These are phyloP conservation scores for Endothia cerciana DNA, from an alignment of 2,329 filamentous ascomycete species.

Conservation along the genomic window DNA sequence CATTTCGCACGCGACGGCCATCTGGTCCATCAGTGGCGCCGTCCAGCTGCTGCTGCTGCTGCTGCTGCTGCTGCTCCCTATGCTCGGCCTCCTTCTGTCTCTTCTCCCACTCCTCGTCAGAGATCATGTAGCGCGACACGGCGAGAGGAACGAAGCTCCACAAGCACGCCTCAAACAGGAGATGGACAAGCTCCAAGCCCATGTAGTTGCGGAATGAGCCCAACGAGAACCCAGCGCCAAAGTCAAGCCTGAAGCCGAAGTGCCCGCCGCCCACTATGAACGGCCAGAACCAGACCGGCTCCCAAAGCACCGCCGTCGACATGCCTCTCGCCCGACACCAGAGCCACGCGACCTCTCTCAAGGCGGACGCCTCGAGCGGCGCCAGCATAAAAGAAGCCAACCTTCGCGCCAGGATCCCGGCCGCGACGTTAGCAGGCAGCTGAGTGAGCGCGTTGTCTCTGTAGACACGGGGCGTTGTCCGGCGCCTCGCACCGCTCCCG, in stretches of 20 bases:
- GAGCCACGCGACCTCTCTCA: conserved; percentile 50
- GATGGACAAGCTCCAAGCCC: conserved; percentile 49
- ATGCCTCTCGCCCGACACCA: conserved; percentile 46
- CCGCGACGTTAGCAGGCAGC: conserved; percentile 52
- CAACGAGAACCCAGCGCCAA: conserved; percentile 44
- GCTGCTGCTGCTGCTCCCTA: conserved; percentile 4
- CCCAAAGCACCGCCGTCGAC: conserved; percentile 44
- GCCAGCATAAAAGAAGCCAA: conserved; percentile 47
- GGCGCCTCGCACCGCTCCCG: conserved; percentile 1
- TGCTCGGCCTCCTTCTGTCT: conserved; percentile 17
- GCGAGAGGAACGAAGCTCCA: conserved; percentile 48
- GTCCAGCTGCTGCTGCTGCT: conserved; percentile 1
- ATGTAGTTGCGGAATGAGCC: conserved; percentile 50
- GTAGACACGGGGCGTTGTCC: conserved; percentile 30
- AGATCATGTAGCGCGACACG: conserved; percentile 28
- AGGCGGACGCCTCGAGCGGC: conserved; percentile 51
- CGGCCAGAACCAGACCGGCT: conserved; percentile 25
- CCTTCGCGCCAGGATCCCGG: conserved; percentile 51
- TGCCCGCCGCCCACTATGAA: neutral
- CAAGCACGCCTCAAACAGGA: conserved; percentile 48
- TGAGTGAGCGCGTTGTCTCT: conserved; percentile 52
- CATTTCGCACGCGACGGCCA: neutral
- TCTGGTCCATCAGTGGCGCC: neutral
- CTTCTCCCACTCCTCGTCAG: conserved; percentile 27
- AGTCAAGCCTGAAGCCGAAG: conserved; percentile 32